phyloP scores from a whole-genome alignment of 2,329 filamentous ascomycete species.

The Rutstroemia sp. region DNA sequence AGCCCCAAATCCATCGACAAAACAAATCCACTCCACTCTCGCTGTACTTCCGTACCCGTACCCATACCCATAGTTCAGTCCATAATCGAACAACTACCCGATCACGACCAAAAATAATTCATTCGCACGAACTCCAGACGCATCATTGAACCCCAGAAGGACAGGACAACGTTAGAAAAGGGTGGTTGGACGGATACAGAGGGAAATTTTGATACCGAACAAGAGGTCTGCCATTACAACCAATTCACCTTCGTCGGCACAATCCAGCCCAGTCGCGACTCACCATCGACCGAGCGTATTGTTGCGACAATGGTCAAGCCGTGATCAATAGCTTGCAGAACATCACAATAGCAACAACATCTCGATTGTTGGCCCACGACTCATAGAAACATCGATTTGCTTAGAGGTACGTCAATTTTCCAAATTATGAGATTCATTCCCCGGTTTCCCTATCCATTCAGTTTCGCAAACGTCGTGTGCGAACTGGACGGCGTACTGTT shows the following conservation, averaged over 20 bases:
- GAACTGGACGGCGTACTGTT: neutral
- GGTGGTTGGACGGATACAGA: too few species aligned
- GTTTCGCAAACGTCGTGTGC: neutral
- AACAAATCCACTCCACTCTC: too few species aligned
- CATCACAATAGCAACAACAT: slow-evolving; percentile 3
- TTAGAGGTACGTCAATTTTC: neutral
- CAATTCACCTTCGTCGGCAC: slow-evolving; percentile 1
- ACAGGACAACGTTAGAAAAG: neutral
- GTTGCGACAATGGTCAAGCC: slow-evolving; percentile 24
- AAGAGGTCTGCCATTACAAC: neutral
- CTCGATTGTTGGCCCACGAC: neutral
- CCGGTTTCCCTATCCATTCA: neutral
- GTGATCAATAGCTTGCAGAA: slow-evolving; percentile 16
- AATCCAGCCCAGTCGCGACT: slow-evolving; percentile 4
- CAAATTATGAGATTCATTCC: neutral
- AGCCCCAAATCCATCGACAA: too few species aligned
- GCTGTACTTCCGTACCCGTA: too few species aligned
- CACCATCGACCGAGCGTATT: slow-evolving; percentile 9
- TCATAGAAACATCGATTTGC: neutral
- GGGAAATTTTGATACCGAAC: too few species aligned
- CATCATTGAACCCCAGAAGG: neutral
- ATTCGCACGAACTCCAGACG: too few species aligned
- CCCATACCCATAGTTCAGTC: too few species aligned
- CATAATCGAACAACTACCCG: too few species aligned
- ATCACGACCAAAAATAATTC: too few species aligned